Evolutionary conservation across 2,329 filamentous ascomycete species (phyloP).

Genomic region (Trichoderma sp.): DNA sequence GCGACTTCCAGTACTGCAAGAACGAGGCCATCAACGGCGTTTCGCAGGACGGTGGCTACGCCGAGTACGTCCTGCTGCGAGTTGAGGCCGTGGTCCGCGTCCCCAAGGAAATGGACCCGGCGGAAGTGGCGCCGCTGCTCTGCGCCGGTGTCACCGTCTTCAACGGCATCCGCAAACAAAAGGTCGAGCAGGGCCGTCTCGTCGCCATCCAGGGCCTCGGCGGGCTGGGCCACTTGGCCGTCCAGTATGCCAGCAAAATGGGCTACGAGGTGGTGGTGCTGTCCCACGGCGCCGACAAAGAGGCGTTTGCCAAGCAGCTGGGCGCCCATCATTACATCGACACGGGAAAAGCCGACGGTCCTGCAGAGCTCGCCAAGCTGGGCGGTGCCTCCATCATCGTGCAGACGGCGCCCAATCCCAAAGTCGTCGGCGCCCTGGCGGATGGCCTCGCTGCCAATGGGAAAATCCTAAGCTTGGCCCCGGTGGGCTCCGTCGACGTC

Average conservation of each 20-base stretch:
- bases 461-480: constrained; percentile 58
- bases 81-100: constrained; percentile 58
- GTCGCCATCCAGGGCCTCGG: constrained; percentile 67
- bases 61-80: constrained; percentile 59
- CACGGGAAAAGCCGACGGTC: constrained; percentile 49
- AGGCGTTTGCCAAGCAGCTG: constrained; percentile 56
- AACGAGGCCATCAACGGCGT: constrained; percentile 63
- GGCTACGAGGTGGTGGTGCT: constrained; percentile 70
- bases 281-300: constrained; percentile 62
- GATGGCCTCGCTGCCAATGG: constrained; percentile 52
- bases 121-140: constrained; percentile 56
- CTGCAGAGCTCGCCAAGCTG: constrained; percentile 48
- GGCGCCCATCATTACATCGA: constrained; percentile 48
- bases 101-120: constrained; percentile 50
- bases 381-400: constrained; percentile 62
- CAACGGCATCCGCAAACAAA: constrained; percentile 54
- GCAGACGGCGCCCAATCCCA: constrained; percentile 59
- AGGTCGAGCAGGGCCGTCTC: constrained; percentile 49
- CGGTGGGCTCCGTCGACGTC: constrained; percentile 45
- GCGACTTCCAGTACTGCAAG: constrained; percentile 66
- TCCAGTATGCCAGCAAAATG: constrained; percentile 74
- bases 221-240: constrained; percentile 72
- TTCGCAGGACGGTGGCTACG: constrained; percentile 63
- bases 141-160: constrained; percentile 65
- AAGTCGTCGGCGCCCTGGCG: constrained; percentile 51